These are phyloP conservation scores for Gossypium stocksii DNA, from an alignment of 345 rosid genomes.

Conservation along the genomic window DNA sequence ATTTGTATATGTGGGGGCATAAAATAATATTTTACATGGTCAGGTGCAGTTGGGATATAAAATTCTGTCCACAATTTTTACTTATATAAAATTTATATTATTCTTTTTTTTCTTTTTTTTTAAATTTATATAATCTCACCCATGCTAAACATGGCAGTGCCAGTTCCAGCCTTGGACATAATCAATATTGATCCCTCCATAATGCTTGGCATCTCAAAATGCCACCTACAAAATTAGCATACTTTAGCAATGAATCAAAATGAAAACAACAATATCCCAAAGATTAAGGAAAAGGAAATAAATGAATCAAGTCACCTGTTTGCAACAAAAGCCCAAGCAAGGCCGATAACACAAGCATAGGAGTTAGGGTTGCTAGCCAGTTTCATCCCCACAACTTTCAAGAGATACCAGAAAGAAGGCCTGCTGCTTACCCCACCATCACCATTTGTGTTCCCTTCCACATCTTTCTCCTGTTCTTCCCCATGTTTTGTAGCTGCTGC, in stretches of 20 bases:
- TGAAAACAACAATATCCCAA: neutral
- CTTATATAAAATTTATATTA: too few species aligned
- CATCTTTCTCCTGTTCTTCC: constrained; percentile 17
- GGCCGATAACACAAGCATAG: constrained; percentile 66
- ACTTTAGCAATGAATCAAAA: neutral
- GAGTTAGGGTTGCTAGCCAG: constrained; percentile 62
- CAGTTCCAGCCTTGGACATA: constrained; percentile 86
- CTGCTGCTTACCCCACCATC: constrained; percentile 12
- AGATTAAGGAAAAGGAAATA: neutral
- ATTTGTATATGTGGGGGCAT: too few species aligned
- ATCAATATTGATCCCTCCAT: constrained; percentile 67
- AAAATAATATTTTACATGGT: too few species aligned
- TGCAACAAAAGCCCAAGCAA: constrained; percentile 68
- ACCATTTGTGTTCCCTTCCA: constrained; percentile 25
- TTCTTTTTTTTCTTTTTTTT: too few species aligned
- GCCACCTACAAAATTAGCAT: constrained; percentile 49
- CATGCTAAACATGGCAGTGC: constrained; percentile 95
- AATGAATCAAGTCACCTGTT: constrained; percentile 34
- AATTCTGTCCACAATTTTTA: too few species aligned
- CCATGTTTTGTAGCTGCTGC: neutral
- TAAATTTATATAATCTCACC: constrained; percentile 35
- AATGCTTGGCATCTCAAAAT: constrained; percentile 72
- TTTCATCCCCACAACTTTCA: constrained; percentile 55
- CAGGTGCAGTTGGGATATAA: too few species aligned
- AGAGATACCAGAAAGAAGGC: constrained; percentile 43